Evolutionary conservation across 805 yeast species (phyloP), one percentile per base, ranked within the genome.

Genomic region (Saccharomycopsis schoenii): DNA sequence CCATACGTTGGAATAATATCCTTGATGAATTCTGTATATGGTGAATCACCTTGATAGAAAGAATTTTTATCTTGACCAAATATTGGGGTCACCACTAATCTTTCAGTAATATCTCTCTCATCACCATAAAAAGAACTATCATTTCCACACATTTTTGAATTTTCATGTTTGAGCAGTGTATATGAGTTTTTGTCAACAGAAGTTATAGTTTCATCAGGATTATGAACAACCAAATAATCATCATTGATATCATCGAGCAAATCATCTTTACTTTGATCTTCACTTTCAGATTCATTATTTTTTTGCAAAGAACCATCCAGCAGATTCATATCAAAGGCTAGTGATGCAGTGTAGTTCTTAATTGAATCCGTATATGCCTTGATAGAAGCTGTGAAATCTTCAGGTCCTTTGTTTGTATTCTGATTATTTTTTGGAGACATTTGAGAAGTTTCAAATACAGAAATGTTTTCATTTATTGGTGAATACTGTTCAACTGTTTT

Each of bases 141-240:
- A 47, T 34, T 24, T 42, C 51, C 39, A 42, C 24, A 43, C 4
- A 40, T 21, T 21, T 6, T 2, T 56, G 29, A n/a, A 41, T 40
- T 5, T 29, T 56, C 34, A 37, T 40, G 5, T 12, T 47, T 5
- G 10, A 24, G 51, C 29, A 24, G 21, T 4, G 40, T 37, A 9
- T 21, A 6, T 24, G 14, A 24, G 21, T 47, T 17, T 15, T 19
- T 12, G 6, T 39, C 52, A 15, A 29, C 14, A 10, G 11, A 11
- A 15, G 10, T 41, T n/a, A 34, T 37, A 19, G 37, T 55, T 29
- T 43, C 43, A 10, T 58, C 59, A 10, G 39, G 15, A 8, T 51
- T 29, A 43, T 25, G 54, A 15, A 55, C 65, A 25, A 60, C 21
- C 5, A 62, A 62, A 36, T 60, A 62, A n/a, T 62, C 62, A 41